phyloP scores from a whole-genome alignment of 2,329 filamentous ascomycete genomes.

The Colletotrichum sp. region DNA sequence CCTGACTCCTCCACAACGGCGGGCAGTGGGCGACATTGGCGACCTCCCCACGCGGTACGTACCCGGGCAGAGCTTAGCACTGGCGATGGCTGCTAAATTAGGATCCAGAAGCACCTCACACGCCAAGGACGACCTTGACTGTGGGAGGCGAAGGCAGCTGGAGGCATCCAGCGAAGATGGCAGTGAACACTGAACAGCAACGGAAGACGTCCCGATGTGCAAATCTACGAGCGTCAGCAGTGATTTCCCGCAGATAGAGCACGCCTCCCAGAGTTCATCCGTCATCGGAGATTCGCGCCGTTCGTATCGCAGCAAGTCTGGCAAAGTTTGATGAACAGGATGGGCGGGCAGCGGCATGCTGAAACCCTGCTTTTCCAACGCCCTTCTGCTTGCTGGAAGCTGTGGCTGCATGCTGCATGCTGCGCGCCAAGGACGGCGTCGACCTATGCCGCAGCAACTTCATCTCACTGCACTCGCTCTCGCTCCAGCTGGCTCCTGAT shows the following conservation, averaged over 20 bases:
- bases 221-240: neutral
- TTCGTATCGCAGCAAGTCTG: neutral
- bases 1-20: neutral
- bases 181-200: neutral
- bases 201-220: neutral
- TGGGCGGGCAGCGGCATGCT: slow-evolving; percentile 8
- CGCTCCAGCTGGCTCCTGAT: neutral
- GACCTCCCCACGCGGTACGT: neutral
- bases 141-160: neutral
- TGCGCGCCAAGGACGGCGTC: neutral
- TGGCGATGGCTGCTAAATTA: neutral
- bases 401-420: neutral
- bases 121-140: neutral
- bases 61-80: neutral
- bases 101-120: neutral
- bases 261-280: neutral
- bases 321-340: slow-evolving; percentile 17
- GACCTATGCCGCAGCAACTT: neutral
- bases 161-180: neutral
- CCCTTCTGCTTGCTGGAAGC: neutral
- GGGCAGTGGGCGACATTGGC: neutral
- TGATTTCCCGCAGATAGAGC: neutral
- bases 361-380: slow-evolving; percentile 14
- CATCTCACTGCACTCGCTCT: neutral
- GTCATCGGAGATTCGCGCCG: slow-evolving; percentile 8